Evolutionary conservation across 1,284 basidiomycete species (phyloP), one percentile per base, ranked within the genome.

Genomic region (Volvariella volvacea): DNA sequence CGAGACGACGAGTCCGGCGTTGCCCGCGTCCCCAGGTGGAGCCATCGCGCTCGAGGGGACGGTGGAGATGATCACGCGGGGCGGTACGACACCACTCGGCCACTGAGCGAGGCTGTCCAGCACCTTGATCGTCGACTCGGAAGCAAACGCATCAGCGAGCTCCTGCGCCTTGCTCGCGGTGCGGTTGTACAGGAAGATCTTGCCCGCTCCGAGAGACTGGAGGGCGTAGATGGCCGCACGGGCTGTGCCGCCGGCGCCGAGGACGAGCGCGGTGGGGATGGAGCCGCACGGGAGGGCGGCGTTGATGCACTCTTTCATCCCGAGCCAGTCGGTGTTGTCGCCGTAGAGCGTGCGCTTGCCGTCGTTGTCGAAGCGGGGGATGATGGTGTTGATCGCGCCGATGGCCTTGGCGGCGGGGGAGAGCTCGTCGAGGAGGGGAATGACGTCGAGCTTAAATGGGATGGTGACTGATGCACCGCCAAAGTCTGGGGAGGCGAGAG

Each of bases 391-490:
- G 52, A 96, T 90, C 0, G 93, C 93, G 1, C 93, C 93, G 47
- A 97, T 92, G 3, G 76, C 70, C 53, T 80, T 70, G 0, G 90
- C 94, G 34, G 91, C 82, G 2, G 80, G 77, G 0, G 91, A 88
- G 30, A 96, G 66, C 36, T 69, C 66, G 53, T 92, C 83, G 30
- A 97, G 74, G 10, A 88, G 68, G 1, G 84, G 76, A 41, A 96
- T 89, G 51, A 96, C 74, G 48, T 91, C 85, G 34, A 94, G 68
- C 66, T 97, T 97, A 71, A 86, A 84, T 2, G 93, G 93, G 50
- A 96, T 95, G 3, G 96, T 99, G 19, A 98, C 92, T 4, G 89
- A 92, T 4, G 94, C 94, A 2, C 95, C 95, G 14, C 95, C 95
- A 64, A 98, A 99, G 44, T 84, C 78, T 0, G 79, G 71, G 6